Percentiles rank a stretch among this genome's conserved stretches.
Evolutionary conservation across 176 grass and related monocot species (phyloP).

Genomic region (Neostapfia colusana): DNA sequence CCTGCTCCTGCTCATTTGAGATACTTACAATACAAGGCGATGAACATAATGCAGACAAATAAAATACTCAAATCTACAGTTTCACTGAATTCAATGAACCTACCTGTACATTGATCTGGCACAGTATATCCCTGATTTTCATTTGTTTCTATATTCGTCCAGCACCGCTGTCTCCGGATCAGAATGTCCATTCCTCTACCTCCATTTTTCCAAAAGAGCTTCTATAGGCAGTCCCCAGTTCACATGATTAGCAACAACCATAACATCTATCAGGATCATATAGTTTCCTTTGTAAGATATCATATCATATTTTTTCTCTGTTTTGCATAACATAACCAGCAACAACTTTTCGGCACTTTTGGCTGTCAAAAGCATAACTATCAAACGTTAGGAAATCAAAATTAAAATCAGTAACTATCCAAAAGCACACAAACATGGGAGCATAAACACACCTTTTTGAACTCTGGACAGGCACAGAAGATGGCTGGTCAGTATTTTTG

Average conservation of each 20-base stretch:
- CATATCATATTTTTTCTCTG: background rate
- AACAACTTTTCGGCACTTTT: background rate
- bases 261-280: background rate
- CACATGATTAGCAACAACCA: background rate
- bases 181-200: no score
- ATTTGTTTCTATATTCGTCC: no score
- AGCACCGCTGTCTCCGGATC: no score
- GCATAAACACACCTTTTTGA: conserved; percentile 24
- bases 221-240: background rate
- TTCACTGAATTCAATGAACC: no score
- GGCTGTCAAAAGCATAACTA: background rate
- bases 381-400: background rate
- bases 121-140: no score
- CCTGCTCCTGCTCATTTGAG: no score
- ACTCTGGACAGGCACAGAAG: conserved; percentile 5
- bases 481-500: background rate
- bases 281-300: no score
- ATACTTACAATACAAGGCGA: no score
- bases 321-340: background rate
- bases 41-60: no score
- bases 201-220: no score
- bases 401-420: background rate
- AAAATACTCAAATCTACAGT: no score
- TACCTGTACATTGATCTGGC: no score
- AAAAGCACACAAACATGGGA: background rate